Evolutionary conservation across 345 rosid genomes (phyloP), one percentile per base, ranked within the genome.

Genomic region (Clausena lansium): DNA sequence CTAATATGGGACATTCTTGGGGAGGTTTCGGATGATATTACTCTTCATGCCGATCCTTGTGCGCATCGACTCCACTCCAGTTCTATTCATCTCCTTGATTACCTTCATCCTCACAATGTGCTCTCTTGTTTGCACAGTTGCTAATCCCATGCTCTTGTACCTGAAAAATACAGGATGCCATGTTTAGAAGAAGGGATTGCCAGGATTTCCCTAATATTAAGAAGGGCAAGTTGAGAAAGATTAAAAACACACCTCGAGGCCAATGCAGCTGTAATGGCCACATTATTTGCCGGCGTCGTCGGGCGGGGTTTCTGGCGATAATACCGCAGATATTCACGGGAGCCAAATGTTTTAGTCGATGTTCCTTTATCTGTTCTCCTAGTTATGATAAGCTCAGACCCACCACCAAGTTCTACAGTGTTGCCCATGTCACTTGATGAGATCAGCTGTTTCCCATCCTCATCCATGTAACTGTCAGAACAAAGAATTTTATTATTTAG

Each of bases 261-360:
- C 68, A 96, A 66, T 19, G 96, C 88, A 50, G 94, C 90, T 33
- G 90, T 70, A 38, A 91, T 85, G 71, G 92, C 95, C 62, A 63
- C 79, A 75, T 82, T 72, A 83, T 85, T 71, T 24, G 83, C 84
- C 2, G 91, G 87, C 33, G 95, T 82, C n/a, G n/a, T n/a, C 71
- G 98, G 98, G 24, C 88, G 98, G 4, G 98, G 98, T 83, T 91
- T 92, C 85, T 96, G 99, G 71, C 90, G 93, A 73, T 96, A 96
- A 73, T 90, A 96, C 41, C 95, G 95, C 86, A 94, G 73, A 83
- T 82, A 92, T 79, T 93, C 98, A 50, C 98, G 92, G 54, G 97
- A 96, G 30, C 99, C 99, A 11, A 94, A 87, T 30, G 98, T 86
- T 84, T 79, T 96, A 58, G 89, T 79, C 35, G 83, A 80, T 71